A percentile compares a stretch with the other conserved stretches of the same genome.
Conservation (phyloP, 352 stramenopile species). For the Globisporangium radiosum region DNA sequence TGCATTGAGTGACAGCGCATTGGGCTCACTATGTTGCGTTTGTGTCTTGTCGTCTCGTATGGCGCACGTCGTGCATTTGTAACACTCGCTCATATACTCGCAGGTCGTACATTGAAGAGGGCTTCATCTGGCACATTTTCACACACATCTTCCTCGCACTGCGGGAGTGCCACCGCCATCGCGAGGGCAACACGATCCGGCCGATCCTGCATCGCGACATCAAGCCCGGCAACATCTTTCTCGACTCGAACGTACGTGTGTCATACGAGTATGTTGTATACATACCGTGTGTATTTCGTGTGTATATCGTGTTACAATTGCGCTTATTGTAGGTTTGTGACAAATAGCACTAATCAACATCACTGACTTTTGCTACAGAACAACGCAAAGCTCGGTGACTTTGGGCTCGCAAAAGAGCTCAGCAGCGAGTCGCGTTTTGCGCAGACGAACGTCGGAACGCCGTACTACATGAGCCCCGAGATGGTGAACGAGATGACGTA, state of each 20-base stretch:
- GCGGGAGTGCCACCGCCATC: slow-evolving; percentile 87
- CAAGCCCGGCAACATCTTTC: slow-evolving; percentile 91
- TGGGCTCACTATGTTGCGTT: no score
- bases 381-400: slow-evolving; percentile 90
- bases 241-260: slow-evolving; percentile 78
- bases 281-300: neutral
- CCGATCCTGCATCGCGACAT: slow-evolving; percentile 90
- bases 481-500: slow-evolving; percentile 92
- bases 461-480: slow-evolving; percentile 92
- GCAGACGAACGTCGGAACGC: slow-evolving; percentile 89
- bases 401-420: slow-evolving; percentile 88
- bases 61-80: no score
- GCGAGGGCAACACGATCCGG: slow-evolving; percentile 67
- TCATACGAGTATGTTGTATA: neutral
- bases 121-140: slow-evolving; percentile 92
- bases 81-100: no score
- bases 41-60: no score
- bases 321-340: no score
- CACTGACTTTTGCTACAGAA: slow-evolving; percentile 29
- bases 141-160: slow-evolving; percentile 90
- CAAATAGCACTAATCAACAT: neutral
- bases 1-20: no score
- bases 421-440: slow-evolving; percentile 87
- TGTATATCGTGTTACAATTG: no score
- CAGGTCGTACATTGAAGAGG: slow-evolving; percentile 89